phyloP scores from a whole-genome alignment of 2,329 filamentous ascomycete genomes.

The Bisporella sp. region DNA sequence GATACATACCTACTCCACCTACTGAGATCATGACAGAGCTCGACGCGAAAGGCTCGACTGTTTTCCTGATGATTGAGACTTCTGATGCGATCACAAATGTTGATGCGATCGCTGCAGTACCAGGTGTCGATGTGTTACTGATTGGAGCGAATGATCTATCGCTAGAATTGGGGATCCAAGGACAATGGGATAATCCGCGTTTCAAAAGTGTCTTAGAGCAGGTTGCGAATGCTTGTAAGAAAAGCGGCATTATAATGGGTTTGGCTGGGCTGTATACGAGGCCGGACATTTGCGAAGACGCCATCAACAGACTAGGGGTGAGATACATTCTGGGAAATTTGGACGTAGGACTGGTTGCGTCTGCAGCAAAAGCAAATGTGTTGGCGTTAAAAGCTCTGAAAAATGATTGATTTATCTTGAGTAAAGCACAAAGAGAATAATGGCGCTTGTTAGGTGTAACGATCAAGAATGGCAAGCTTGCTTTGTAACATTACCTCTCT shows the following conservation, averaged over 20 bases:
- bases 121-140: constrained; percentile 26
- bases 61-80: constrained; percentile 18
- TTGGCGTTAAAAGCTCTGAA: too few species aligned
- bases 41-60: constrained; percentile 9
- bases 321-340: too few species aligned
- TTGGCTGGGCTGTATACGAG: too few species aligned
- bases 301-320: too few species aligned
- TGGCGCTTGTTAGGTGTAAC: too few species aligned
- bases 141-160: constrained; percentile 28
- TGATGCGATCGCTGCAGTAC: constrained; percentile 26
- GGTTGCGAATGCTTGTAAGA: constrained; percentile 8
- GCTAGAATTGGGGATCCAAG: constrained; percentile 20
- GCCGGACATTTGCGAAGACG: too few species aligned
- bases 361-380: too few species aligned
- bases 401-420: too few species aligned
- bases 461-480: too few species aligned
- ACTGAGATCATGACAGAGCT: constrained; percentile 7
- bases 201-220: constrained; percentile 14
- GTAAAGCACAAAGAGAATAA: too few species aligned
- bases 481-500: too few species aligned
- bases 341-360: too few species aligned
- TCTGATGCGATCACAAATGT: constrained; percentile 18
- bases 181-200: constrained; percentile 12
- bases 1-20: constrained; percentile 6
- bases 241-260: neutral